Percentiles rank a stretch among this genome's conserved stretches.
Evolutionary conservation across 23 red algal genomes (phyloP).

Genomic region (Agarophyton chilense): DNA sequence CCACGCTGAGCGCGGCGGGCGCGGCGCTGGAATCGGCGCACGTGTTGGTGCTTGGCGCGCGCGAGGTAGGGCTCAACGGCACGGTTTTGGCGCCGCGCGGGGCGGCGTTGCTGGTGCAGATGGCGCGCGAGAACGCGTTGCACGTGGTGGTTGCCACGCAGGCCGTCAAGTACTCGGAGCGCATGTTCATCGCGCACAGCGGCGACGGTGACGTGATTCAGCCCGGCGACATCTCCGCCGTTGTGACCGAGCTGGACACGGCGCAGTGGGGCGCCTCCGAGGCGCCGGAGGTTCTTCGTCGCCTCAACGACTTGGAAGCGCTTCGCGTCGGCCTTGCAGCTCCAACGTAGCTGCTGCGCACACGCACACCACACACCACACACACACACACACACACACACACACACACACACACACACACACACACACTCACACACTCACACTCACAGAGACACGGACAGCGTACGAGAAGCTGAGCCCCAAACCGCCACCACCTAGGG

Average conservation of each 20-base stretch:
- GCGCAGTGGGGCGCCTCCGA: not conserved
- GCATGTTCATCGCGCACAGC: slow-evolving; percentile 11
- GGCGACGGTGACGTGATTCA: slow-evolving; percentile 45
- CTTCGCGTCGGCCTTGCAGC: slow-evolving; percentile 1
- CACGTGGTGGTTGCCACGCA: slow-evolving; percentile 42
- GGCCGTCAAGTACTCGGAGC: slow-evolving; percentile 47
- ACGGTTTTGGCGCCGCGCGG: slow-evolving; percentile 13
- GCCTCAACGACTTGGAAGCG: not conserved
- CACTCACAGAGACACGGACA: too few species aligned
- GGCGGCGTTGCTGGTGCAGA: not conserved
- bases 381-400: too few species aligned
- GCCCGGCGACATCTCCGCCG: slow-evolving; percentile 6
- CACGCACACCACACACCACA: too few species aligned
- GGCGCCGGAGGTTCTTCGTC: slow-evolving; percentile 31
- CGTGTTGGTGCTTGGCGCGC: slow-evolving; percentile 30
- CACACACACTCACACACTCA: too few species aligned
- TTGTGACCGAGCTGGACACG: slow-evolving; percentile 53
- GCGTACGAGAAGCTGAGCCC: too few species aligned
- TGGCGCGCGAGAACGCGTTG: slow-evolving; percentile 27
- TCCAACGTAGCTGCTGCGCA: too few species aligned
- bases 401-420: too few species aligned
- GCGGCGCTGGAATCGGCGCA: slow-evolving; percentile 3
- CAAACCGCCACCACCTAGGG: too few species aligned
- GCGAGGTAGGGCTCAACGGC: slow-evolving; percentile 42
- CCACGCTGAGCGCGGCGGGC: not conserved